Evolutionary conservation across 164 flowering plant species (phyloP).

Genomic region (Vitis riparia): DNA sequence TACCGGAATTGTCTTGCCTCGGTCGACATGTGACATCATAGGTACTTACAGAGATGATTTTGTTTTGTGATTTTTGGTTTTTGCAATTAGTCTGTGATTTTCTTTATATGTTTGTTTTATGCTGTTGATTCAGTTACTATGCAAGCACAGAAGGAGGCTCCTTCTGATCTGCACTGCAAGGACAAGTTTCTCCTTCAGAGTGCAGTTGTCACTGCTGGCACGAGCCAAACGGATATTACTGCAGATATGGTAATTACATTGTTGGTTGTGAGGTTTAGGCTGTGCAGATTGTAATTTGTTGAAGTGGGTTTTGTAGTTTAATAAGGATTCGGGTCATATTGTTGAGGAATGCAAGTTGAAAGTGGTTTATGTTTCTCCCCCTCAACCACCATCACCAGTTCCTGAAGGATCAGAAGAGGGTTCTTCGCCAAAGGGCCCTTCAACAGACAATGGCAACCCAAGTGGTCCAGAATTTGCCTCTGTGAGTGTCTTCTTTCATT

Average conservation of each 20-base stretch:
- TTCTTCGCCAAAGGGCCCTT: slow-evolving; percentile 46
- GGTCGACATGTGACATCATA: slow-evolving; percentile 55
- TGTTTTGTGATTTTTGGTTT: too few species aligned
- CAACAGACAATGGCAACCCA: slow-evolving; percentile 43
- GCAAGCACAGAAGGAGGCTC: slow-evolving; percentile 63
- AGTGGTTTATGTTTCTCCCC: slow-evolving; percentile 62
- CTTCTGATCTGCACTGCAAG: slow-evolving; percentile 52
- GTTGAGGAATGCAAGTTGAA: slow-evolving; percentile 69
- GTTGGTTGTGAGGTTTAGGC: background rate
- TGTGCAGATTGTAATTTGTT: slow-evolving; percentile 1
- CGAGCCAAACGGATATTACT: slow-evolving; percentile 39
- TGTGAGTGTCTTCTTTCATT: slow-evolving; percentile 21
- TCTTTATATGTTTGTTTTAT: too few species aligned
- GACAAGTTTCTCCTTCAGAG: slow-evolving; percentile 65
- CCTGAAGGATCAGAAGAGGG: slow-evolving; percentile 67
- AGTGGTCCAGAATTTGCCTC: slow-evolving; percentile 30
- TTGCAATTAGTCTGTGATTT: too few species aligned
- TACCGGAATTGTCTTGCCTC: slow-evolving; percentile 61
- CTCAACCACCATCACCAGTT: slow-evolving; percentile 62
- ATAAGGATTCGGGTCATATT: slow-evolving; percentile 53
- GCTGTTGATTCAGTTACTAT: slow-evolving; percentile 46
- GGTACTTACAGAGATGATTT: slow-evolving; percentile 26
- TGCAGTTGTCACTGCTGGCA: slow-evolving; percentile 31
- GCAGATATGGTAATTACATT: slow-evolving; percentile 45
- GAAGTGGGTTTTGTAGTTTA: slow-evolving; percentile 35